A percentile compares a stretch with the other conserved stretches of the same genome.
These are phyloP conservation scores for Botrytis sinoallii DNA, from an alignment of 2,329 filamentous ascomycete species.

Conservation along the genomic window DNA sequence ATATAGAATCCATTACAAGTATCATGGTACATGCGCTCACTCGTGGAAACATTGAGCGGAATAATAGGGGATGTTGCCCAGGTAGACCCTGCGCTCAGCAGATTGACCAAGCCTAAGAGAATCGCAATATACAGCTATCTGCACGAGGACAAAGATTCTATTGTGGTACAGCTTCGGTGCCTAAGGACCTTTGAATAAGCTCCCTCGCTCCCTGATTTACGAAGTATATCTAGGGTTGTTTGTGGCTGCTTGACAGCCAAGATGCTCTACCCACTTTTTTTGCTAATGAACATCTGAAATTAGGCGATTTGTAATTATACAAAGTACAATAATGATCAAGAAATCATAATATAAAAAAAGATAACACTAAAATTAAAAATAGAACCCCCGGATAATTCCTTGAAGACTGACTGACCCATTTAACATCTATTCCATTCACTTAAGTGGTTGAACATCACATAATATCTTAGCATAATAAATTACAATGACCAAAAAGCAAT, in stretches of 20 bases:
- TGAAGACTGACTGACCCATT: background rate
- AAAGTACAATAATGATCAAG: background rate
- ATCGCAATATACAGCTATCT: background rate
- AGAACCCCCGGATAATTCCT: background rate
- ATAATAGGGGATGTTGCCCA: background rate
- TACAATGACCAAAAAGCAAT: background rate
- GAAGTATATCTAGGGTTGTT: background rate
- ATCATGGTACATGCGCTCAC: background rate
- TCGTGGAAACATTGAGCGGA: background rate
- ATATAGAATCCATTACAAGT: background rate
- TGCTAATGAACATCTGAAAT: background rate
- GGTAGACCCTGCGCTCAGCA: background rate
- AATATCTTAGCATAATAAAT: background rate
- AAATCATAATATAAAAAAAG: background rate
- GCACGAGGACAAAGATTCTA: background rate
- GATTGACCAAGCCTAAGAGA: background rate
- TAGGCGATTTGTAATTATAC: background rate
- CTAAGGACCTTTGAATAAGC: background rate
- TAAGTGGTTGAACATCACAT: background rate
- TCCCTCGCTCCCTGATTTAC: background rate
- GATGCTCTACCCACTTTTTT: slow-evolving; percentile 1
- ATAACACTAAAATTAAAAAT: background rate
- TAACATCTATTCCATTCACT: background rate
- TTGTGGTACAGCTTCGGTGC: background rate
- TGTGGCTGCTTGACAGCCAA: slow-evolving; percentile 1